Evolutionary conservation across 2,329 filamentous ascomycete species (phyloP), one percentile per base, ranked within the genome.

Genomic region (Apiospora koreana): DNA sequence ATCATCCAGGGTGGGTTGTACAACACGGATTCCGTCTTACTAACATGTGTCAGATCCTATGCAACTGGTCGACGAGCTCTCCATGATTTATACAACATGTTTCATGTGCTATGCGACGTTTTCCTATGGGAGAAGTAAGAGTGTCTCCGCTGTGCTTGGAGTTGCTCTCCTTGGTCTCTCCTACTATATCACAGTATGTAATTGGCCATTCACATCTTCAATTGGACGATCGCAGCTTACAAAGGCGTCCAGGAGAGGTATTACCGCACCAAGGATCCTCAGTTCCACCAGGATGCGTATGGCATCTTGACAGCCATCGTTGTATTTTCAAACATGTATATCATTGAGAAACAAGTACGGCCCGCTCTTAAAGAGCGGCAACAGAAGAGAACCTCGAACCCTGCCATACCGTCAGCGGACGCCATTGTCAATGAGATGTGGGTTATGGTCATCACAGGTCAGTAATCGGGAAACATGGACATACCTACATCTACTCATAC

Each of bases 251-350:
- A 85, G 83, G 76, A 80, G 3, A 84, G 83, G 80, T 97, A 97
- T 81, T 92, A 94, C 77, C 89, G 93, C 72, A 89, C 94, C 21
- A 93, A 95, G 78, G 91, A 97, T 73, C 93, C 94, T 0, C 84
- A 89, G 1, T 97, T 97, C 80, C 94, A 97, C 81, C 93, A 97
- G 79, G 91, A 89, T 72, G 92, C 91, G 5, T 97, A 94, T 75
- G 93, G 90, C 1, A 77, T 92, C 3, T 82, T 97, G 58, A 96
- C 93, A 0, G 86, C 86, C 6, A 84, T 90, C 54, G 89, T 95
- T 28, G 85, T 96, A 31, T 83, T 92, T 68, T 89, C 92, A 43
- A 92, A 90, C 75, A 91, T 95, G 84, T 94, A 90, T 78, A 89
- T 93, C 35, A 95, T 95, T 92, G 84, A 87, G 74, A 78, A 76